phyloP scores from a whole-genome alignment of 345 rosid genomes.

The Anastatica hierochuntica region DNA sequence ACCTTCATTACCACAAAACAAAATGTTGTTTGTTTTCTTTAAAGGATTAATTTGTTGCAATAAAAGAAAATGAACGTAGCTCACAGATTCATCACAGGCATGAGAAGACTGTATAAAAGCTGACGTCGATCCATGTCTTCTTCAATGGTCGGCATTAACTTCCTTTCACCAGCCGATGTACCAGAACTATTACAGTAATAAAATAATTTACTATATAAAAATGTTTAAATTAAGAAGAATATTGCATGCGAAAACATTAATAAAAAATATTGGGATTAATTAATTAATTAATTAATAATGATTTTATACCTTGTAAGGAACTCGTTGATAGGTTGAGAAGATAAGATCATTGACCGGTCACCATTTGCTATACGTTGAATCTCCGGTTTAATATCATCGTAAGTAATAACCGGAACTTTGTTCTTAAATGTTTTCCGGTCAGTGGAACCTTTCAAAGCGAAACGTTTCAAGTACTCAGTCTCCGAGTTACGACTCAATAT shows the following conservation, averaged over 20 bases:
- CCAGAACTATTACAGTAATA: conserved; percentile 52
- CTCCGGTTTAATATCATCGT: conserved; percentile 61
- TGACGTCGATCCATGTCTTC: conserved; percentile 79
- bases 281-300: too few relatives aligned
- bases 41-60: too few relatives aligned
- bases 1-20: too few relatives aligned
- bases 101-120: conserved; percentile 65
- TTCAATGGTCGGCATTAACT: conserved; percentile 78
- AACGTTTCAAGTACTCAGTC: conserved; percentile 53
- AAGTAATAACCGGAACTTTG: conserved; percentile 48
- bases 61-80: too few relatives aligned
- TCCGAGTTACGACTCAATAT: conserved; percentile 46
- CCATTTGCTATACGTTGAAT: conserved; percentile 74
- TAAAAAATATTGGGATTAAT: too few relatives aligned
- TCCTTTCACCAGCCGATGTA: conserved; percentile 94
- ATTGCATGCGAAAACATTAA: too few relatives aligned
- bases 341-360: conserved; percentile 60
- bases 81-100: conserved; percentile 91
- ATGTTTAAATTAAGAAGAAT: background rate
- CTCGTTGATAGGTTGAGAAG: conserved; percentile 64
- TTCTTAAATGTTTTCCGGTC: conserved; percentile 51
- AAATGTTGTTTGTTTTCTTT: too few relatives aligned
- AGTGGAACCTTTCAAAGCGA: conserved; percentile 39
- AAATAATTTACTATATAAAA: background rate
- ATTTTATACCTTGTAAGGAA: conserved; percentile 73